A percentile compares a stretch with the other conserved stretches of the same genome.
Evolutionary conservation across 2,329 filamentous ascomycete genomes (phyloP).

Genomic region (Exophiala aquamarina): DNA sequence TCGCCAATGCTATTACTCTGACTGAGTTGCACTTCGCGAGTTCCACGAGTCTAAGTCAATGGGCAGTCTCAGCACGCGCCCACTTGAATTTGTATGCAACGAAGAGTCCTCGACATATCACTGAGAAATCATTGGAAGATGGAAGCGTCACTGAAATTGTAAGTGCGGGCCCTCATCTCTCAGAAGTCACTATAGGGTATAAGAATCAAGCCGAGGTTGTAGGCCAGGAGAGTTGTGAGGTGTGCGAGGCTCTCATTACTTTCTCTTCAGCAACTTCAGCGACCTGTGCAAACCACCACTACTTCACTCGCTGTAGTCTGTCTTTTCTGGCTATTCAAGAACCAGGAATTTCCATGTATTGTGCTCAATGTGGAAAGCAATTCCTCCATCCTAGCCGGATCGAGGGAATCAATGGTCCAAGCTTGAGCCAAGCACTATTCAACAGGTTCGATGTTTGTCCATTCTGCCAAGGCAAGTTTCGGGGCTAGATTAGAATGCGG

Average conservation of each 20-base stretch:
- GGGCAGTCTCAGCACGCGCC: slow-evolving; percentile 4
- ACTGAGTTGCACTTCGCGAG: slow-evolving; percentile 5
- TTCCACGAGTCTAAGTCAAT: slow-evolving; percentile 1
- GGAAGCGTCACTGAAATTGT: not conserved
- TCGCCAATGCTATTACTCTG: slow-evolving; percentile 10
- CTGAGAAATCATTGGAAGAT: not conserved
- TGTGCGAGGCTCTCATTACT: slow-evolving; percentile 21
- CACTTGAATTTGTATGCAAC: not conserved
- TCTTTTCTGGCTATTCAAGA: slow-evolving; percentile 30
- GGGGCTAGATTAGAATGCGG: slow-evolving; percentile 26
- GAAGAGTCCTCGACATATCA: no score
- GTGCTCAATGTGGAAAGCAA: slow-evolving; percentile 28
- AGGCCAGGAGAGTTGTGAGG: slow-evolving; percentile 14
- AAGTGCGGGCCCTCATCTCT: no score
- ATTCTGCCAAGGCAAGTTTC: slow-evolving; percentile 30
- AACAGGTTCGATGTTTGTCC: slow-evolving; percentile 28
- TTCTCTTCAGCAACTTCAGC: slow-evolving; percentile 13
- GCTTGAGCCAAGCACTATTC: slow-evolving; percentile 25
- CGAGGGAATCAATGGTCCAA: slow-evolving; percentile 20
- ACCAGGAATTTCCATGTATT: slow-evolving; percentile 30
- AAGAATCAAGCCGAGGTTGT: no score
- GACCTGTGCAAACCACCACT: slow-evolving; percentile 23
- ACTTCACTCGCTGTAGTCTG: slow-evolving; percentile 28
- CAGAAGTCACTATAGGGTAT: no score
- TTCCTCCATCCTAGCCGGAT: slow-evolving; percentile 27